Conservation (phyloP, 768 basidiomycete species). For the Favolaschia claudopus region DNA sequence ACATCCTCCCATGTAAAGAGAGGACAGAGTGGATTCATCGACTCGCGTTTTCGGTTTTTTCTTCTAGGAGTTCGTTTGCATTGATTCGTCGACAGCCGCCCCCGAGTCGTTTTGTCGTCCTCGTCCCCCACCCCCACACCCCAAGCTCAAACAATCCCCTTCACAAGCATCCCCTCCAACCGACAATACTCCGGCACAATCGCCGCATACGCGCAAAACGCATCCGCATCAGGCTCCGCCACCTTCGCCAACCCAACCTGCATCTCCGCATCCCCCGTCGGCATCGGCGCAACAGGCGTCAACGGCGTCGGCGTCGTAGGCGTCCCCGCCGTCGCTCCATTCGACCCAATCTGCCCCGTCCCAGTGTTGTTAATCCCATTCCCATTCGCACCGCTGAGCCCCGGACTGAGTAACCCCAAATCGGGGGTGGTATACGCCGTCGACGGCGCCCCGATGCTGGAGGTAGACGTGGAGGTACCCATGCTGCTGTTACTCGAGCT, state of each 20-base stretch:
- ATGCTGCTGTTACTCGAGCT: conserved; percentile 53
- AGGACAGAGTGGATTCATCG: too few relatives aligned
- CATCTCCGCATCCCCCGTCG: conserved; percentile 74
- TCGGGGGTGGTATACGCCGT: conserved; percentile 74
- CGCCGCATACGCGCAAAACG: conserved; percentile 85
- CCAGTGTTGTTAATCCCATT: conserved; percentile 9
- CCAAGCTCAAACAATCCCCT: conserved; percentile 62
- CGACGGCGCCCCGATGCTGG: conserved; percentile 36
- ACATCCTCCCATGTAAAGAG: too few relatives aligned
- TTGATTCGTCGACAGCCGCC: neutral
- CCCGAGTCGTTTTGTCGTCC: neutral
- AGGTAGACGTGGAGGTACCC: too few relatives aligned
- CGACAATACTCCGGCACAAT: conserved; percentile 87
- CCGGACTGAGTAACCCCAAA: conserved; percentile 41
- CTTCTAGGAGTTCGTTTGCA: too few relatives aligned
- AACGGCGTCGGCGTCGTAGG: conserved; percentile 65
- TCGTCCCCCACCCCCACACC: neutral
- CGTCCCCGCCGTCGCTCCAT: conserved; percentile 43
- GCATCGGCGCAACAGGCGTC: conserved; percentile 74
- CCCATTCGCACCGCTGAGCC: conserved; percentile 25
- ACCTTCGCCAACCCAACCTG: conserved; percentile 83
- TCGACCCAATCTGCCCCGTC: conserved; percentile 37
- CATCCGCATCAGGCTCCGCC: conserved; percentile 84
- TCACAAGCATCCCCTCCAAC: conserved; percentile 80
- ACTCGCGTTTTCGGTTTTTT: too few relatives aligned